Base-by-base conservation (phyloP, 2,329 filamentous ascomycete species). In the Verruconis gallopava region DNA sequence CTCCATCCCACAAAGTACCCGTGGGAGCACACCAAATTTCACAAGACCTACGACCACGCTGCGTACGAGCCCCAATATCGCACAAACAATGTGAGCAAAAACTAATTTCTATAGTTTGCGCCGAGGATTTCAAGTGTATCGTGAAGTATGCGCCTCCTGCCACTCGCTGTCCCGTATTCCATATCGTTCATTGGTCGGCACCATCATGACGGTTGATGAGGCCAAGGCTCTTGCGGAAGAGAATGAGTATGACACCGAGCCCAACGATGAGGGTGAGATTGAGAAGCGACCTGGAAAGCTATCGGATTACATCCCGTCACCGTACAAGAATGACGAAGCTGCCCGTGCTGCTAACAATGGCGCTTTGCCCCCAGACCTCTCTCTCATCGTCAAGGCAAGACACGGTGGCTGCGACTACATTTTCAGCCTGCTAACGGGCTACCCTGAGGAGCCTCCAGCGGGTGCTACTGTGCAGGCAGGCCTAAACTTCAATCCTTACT, bases 401-500 rank as follows among this genome's bases (percentile, higher is more conserved):
- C 91, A 98, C 73, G 91, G 89, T 61, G 91, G 91, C 63, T 93
- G 85, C 76, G 74, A 98, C 71, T 98, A 98, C 75, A 85, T 98
- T 70, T 98, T 96, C 77, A 85, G 72, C 64, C 74, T 98, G 64
- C 71, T 98, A 60, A 98, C 91, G 44, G 91, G 91, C 54, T 98
- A 98, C 68, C 91, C 91, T 47, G 91, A 98, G 53, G 91, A 98
- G 69, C 75, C 85, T 46, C 91, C 91, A 42, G 85, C 91, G 40
- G 91, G 91, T 61, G 86, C 84, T 48, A 69, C 75, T 55, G 81
- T 98, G 46, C 80, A 79, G 55, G 77, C 79, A 48, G 91, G 91
- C 58, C 79, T 98, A 14, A 95, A 96, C 79, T 98, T 98, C 79
- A 98, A 98, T 77, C 91, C 91, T 47, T 98, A 95, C 75, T 98